These are phyloP conservation scores for Cyberlindnera euphorbiiphila DNA, from an alignment of 805 yeast genomes.

Conservation along the genomic window DNA sequence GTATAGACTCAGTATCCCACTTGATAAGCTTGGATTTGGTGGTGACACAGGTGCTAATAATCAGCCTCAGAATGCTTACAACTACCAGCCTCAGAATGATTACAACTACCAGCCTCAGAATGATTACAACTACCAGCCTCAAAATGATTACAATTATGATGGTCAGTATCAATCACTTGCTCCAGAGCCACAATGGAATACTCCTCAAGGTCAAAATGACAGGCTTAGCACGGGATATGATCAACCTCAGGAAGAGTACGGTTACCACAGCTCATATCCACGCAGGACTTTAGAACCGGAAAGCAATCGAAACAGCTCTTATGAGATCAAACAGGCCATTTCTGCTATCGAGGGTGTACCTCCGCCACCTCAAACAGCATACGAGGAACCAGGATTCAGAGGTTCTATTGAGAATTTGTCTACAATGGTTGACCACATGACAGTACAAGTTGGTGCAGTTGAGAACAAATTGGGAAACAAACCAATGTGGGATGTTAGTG, in stretches of 20 bases:
- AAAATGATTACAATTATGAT: slow-evolving; percentile 2
- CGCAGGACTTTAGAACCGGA: slow-evolving; percentile 8
- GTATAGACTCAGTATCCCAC: slow-evolving; percentile 26
- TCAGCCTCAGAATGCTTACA: slow-evolving; percentile 1
- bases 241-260: slow-evolving; percentile 9
- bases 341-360: slow-evolving; percentile 1
- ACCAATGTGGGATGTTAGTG: slow-evolving; percentile 17
- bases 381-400: slow-evolving; percentile 4
- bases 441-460: slow-evolving; percentile 26
- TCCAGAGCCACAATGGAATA: slow-evolving; percentile 11
- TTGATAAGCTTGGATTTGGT: slow-evolving; percentile 22
- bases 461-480: slow-evolving; percentile 19
- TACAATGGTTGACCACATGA: slow-evolving; percentile 34
- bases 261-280: slow-evolving; percentile 18
- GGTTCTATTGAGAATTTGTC: slow-evolving; percentile 30
- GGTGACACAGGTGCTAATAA: slow-evolving; percentile 1
- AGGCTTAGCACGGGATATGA: neutral
- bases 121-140: slow-evolving; percentile 1
- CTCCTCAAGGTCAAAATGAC: neutral
- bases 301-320: slow-evolving; percentile 4
- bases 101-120: slow-evolving; percentile 1
- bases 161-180: slow-evolving; percentile 14
- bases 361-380: slow-evolving; percentile 3
- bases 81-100: slow-evolving; percentile 1
- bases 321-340: slow-evolving; percentile 9